Evolutionary conservation across 192 early-diverging fungal genomes (phyloP).

Genomic region (Linderina pennispora): DNA sequence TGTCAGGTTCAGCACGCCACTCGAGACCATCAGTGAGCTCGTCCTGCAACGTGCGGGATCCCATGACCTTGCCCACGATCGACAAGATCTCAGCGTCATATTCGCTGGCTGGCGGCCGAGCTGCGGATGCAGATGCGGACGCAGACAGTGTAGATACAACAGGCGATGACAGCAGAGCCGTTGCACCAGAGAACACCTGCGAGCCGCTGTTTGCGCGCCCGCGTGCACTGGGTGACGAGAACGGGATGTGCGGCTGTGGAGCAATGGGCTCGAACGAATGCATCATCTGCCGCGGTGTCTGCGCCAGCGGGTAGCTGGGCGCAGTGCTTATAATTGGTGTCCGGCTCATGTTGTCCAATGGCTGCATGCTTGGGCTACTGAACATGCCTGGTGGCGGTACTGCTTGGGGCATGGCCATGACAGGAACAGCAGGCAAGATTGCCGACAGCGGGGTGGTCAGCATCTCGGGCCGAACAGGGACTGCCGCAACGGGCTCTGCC

Average conservation of each 20-base stretch:
- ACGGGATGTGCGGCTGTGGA: constrained; percentile 2
- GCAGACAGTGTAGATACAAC: constrained; percentile 2
- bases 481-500: no score
- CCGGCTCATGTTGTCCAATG: neutral
- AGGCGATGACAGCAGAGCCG: no score
- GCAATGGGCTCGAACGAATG: constrained; percentile 3
- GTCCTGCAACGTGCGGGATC: constrained; percentile 23
- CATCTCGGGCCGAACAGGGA: no score
- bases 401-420: no score
- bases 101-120: neutral
- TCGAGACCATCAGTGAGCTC: constrained; percentile 34
- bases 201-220: constrained; percentile 34
- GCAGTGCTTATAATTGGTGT: neutral
- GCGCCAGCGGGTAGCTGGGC: constrained; percentile 5
- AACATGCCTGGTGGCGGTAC: neutral
- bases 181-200: no score
- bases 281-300: constrained; percentile 18
- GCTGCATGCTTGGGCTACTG: neutral
- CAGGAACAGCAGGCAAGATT: no score
- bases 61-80: constrained; percentile 42
- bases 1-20: constrained; percentile 31
- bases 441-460: no score
- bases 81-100: constrained; percentile 39
- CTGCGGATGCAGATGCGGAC: neutral
- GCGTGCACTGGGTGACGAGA: constrained; percentile 7